A percentile compares a stretch with the other conserved stretches of the same genome.
phyloP scores from a whole-genome alignment of 331 rosid species.

The Quercus lobata region DNA sequence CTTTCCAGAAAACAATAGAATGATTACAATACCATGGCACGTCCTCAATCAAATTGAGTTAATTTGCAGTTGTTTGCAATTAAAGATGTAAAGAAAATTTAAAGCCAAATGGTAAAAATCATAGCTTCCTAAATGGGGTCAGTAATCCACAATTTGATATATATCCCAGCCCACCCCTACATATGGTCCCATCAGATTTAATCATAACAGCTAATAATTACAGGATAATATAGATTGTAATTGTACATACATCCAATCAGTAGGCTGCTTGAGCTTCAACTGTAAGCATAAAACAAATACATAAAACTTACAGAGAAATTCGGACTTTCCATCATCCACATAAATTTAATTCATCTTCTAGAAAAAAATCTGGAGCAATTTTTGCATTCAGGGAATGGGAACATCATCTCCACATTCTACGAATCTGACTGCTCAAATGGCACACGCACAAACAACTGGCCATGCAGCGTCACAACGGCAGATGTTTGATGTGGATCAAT shows the following conservation, averaged over 20 bases:
- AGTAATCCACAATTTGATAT: neutral
- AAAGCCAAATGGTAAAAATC: neutral
- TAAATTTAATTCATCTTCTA: neutral
- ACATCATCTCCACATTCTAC: neutral
- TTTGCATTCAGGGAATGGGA: neutral
- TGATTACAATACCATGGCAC: neutral
- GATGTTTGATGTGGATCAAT: slow-evolving; percentile 35
- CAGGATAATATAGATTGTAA: neutral
- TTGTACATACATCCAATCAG: neutral
- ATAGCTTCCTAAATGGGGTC: neutral
- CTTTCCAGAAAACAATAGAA: neutral
- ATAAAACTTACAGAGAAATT: neutral
- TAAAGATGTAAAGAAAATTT: neutral
- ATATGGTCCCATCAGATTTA: neutral
- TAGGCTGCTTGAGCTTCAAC: neutral
- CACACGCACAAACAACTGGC: slow-evolving; percentile 33
- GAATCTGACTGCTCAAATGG: slow-evolving; percentile 25
- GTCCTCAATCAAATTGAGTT: neutral
- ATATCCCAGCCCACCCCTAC: neutral
- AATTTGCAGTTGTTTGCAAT: neutral
- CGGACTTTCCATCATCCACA: neutral
- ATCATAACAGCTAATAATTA: neutral
- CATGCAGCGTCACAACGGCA: slow-evolving; percentile 30
- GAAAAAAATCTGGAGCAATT: neutral
- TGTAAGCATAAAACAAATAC: neutral